Evolutionary conservation across 495 filamentous ascomycete species (phyloP), one percentile per base, ranked within the genome.

Genomic region (Tuber brumale): DNA sequence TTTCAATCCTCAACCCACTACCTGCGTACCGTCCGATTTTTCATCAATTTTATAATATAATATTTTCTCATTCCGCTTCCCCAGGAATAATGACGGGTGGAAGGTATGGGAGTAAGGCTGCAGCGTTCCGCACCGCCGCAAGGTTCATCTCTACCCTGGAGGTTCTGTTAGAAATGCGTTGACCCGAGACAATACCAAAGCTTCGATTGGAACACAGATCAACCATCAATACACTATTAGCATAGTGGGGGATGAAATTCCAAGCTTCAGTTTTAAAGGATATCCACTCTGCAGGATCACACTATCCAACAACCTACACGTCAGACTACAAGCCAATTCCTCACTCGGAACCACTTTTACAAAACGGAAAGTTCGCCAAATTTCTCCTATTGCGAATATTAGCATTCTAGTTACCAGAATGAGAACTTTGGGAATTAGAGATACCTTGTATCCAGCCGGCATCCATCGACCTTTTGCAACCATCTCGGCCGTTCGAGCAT

Each of bases 381-480:
- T 90, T 93, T 97, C 90, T 97, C 95, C 94, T 97, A 81, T 71
- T 82, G 48, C 42, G 69, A n/a, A n/a, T 42, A 77, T 81, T 61
- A 80, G 70, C 21, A 14, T 43, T 69, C 74, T 12, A 31, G 61
- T n/a, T 19, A 73, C 35, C 31, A 39, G 45, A 44, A n/a, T 39
- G 21, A 8, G 41, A 69, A 5, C 57, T 35, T 66, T 16, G 57
- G 57, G 27, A 48, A 37, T 39, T 46, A 14, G 37, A 51, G 37
- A 27, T 75, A 93, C 94, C 93, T 97, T 97, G 91, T 99, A 99
- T 84, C 96, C 96, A 71, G 96, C 93, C 81, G 95, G 93, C 86
- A 89, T 88, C 96, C 96, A 99, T 88, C 94, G 92, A 86, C 95
- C 94, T 89, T 94, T 97, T 85, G 91, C 92, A 71, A 98, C 94